A percentile compares a stretch with the other conserved stretches of the same genome.
phyloP scores from a whole-genome alignment of 352 stramenopile species.

The Globisporangium splendens region DNA sequence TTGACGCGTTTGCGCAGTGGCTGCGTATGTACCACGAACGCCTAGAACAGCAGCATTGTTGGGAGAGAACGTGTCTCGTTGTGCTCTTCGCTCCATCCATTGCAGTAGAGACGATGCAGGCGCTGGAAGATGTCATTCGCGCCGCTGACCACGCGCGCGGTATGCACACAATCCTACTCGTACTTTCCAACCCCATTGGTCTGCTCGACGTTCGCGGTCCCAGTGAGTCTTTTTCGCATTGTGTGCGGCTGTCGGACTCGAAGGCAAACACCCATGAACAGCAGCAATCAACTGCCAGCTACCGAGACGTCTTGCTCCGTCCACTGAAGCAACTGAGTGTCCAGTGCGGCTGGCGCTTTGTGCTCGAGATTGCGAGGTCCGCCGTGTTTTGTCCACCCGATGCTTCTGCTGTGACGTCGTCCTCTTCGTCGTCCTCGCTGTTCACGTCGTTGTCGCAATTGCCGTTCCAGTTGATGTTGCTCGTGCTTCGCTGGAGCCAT shows the following conservation, averaged over 20 bases:
- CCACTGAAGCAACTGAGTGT: slow-evolving; percentile 36
- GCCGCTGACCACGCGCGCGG: too few species aligned
- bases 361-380: slow-evolving; percentile 44
- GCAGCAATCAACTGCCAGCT: not conserved
- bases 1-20: slow-evolving; percentile 5
- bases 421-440: slow-evolving; percentile 15
- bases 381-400: slow-evolving; percentile 3
- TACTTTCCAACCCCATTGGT: slow-evolving; percentile 8
- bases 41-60: not conserved
- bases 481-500: slow-evolving; percentile 68
- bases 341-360: slow-evolving; percentile 55
- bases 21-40: slow-evolving; percentile 5
- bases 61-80: slow-evolving; percentile 5
- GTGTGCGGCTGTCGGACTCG: slow-evolving; percentile 5
- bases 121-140: not conserved
- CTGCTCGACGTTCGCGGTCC: slow-evolving; percentile 3
- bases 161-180: slow-evolving; percentile 12
- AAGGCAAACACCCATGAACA: not conserved
- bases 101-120: not conserved
- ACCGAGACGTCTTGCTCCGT: slow-evolving; percentile 15
- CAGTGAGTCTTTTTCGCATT: not conserved
- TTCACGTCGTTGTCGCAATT: slow-evolving; percentile 38
- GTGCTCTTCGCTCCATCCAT: slow-evolving; percentile 11
- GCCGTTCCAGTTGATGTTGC: slow-evolving; percentile 65
- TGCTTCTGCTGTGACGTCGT: too few species aligned